Percentiles rank a stretch among this genome's conserved stretches.
These are phyloP conservation scores for Flaveria trinervia DNA, from an alignment of 129 eudicot genomes.

Conservation along the genomic window DNA sequence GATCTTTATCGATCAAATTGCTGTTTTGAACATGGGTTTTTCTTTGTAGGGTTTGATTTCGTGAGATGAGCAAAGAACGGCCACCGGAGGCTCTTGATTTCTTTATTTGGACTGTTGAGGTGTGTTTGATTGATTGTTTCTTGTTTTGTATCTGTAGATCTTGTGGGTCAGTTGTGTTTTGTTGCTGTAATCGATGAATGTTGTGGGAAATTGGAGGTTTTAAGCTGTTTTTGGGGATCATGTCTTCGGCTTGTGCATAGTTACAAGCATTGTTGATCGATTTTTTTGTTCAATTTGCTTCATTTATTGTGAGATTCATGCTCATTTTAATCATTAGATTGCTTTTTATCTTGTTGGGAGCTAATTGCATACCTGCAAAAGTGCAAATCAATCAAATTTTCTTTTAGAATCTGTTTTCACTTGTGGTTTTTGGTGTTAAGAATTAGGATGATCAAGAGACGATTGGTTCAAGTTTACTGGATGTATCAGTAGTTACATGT, in stretches of 20 bases:
- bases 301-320: too few species aligned
- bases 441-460: not conserved
- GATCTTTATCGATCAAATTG: not conserved
- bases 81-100: slow-evolving; percentile 84
- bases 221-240: not conserved
- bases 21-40: not conserved
- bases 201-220: not conserved
- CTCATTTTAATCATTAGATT: too few species aligned
- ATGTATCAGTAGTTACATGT: not conserved
- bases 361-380: not conserved
- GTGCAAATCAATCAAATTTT: not conserved
- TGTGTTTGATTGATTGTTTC: not conserved
- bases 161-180: not conserved
- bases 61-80: slow-evolving; percentile 52
- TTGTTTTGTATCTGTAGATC: not conserved
- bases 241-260: not conserved
- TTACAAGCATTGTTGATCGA: too few species aligned
- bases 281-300: too few species aligned
- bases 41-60: slow-evolving; percentile 21
- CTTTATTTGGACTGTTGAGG: slow-evolving; percentile 90
- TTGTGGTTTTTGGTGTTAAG: not conserved
- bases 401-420: not conserved
- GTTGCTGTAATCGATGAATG: not conserved
- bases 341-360: not conserved
- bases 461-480: not conserved